Percentiles rank a stretch among this genome's conserved stretches.
These are phyloP conservation scores for Avicennia marina DNA, from an alignment of 257 asterid genomes.

Conservation along the genomic window DNA sequence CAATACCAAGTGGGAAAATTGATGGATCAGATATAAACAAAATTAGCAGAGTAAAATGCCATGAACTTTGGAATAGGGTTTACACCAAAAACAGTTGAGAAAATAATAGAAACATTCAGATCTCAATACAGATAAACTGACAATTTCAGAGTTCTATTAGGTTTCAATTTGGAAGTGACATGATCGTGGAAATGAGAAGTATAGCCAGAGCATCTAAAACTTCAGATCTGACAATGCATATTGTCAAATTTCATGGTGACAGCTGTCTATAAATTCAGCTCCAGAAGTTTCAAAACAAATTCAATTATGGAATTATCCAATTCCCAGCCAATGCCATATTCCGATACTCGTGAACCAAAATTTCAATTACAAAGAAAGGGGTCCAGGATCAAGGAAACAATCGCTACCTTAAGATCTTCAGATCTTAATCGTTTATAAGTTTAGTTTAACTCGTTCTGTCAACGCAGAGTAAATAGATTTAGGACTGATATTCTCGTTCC, in stretches of 20 bases:
- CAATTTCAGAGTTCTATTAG: not conserved
- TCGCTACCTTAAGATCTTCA: not conserved
- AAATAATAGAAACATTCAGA: not conserved
- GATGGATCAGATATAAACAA: not conserved
- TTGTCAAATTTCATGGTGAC: constrained; percentile 1
- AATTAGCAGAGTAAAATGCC: not conserved
- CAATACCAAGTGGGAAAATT: not conserved
- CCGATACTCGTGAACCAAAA: not conserved
- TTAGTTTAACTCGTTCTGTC: too few relatives aligned
- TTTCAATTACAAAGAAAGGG: not conserved
- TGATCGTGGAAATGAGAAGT: not conserved
- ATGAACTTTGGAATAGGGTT: not conserved
- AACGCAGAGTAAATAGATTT: too few relatives aligned
- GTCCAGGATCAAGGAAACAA: not conserved
- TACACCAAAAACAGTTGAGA: not conserved
- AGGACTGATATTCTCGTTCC: not conserved
- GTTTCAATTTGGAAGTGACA: constrained; percentile 8
- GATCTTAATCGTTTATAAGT: too few relatives aligned
- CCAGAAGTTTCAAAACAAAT: not conserved
- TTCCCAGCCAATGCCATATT: not conserved
- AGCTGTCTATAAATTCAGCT: not conserved
- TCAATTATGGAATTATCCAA: not conserved
- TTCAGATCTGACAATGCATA: constrained; percentile 3
- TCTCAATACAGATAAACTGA: not conserved
- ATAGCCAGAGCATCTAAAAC: constrained; percentile 7